A percentile compares a stretch with the other conserved stretches of the same genome.
Evolutionary conservation across 169 alveolate genomes (phyloP).

Genomic region (Cryptosporidium parvum): DNA sequence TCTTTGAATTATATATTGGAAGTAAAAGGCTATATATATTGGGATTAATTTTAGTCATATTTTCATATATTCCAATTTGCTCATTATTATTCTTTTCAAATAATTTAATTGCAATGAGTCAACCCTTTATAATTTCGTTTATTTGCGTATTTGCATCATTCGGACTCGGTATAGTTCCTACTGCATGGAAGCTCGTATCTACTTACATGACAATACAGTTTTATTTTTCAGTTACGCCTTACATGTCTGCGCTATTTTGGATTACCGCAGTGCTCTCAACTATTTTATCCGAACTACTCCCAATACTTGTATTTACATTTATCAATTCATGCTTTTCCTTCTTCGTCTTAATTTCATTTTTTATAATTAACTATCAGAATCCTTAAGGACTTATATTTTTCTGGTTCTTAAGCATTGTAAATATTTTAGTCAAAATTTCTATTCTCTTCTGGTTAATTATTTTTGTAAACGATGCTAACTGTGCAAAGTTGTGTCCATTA

Average conservation of each 20-base stretch:
- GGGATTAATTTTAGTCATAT: slow-evolving; percentile 2
- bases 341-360: slow-evolving; percentile 29
- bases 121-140: not conserved
- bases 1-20: slow-evolving; percentile 56
- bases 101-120: not conserved
- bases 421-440: not conserved
- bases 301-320: slow-evolving; percentile 16
- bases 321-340: slow-evolving; percentile 36
- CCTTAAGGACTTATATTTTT: not conserved
- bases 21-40: slow-evolving; percentile 33
- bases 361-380: slow-evolving; percentile 36
- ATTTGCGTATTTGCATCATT: slow-evolving; percentile 15
- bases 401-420: slow-evolving; percentile 2
- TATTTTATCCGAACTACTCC: slow-evolving; percentile 50
- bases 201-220: slow-evolving; percentile 23
- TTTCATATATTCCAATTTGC: slow-evolving; percentile 42
- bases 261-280: slow-evolving; percentile 47
- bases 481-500: slow-evolving; percentile 12
- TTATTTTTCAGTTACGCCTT: slow-evolving; percentile 34
- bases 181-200: slow-evolving; percentile 24
- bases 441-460: slow-evolving; percentile 11
- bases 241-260: slow-evolving; percentile 36
- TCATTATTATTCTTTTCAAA: slow-evolving; percentile 7
- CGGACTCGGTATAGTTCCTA: slow-evolving; percentile 61
- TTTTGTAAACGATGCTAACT: slow-evolving; percentile 19